A percentile compares a stretch with the other conserved stretches of the same genome.
Evolutionary conservation across 2,329 filamentous ascomycete species (phyloP).

Genomic region (Sporothrix brasiliensis): DNA sequence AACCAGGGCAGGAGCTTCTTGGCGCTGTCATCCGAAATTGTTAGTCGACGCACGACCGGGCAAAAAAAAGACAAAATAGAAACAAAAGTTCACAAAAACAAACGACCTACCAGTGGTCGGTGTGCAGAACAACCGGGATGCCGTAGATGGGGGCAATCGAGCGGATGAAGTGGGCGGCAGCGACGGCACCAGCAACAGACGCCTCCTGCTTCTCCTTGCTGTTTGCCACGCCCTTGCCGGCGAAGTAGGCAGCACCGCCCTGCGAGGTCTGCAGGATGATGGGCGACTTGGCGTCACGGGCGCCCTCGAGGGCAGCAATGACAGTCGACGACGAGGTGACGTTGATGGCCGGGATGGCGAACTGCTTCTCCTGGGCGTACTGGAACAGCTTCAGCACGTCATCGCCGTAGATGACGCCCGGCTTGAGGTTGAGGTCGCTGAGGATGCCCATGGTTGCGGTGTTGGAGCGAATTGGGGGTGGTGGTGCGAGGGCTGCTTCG

Average conservation of each 20-base stretch:
- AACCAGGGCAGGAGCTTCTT: conserved; percentile 99
- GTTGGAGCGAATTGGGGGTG: background rate
- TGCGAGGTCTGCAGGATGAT: conserved; percentile 93
- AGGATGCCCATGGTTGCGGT: conserved; percentile 41
- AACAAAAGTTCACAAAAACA: background rate
- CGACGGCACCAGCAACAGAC: conserved; percentile 84
- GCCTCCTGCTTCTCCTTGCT: conserved; percentile 83
- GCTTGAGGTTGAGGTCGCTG: conserved; percentile 54
- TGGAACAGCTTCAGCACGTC: conserved; percentile 72
- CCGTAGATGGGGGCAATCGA: conserved; percentile 83
- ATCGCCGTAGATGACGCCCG: conserved; percentile 59
- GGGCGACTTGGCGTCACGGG: conserved; percentile 85
- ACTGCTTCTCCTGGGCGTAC: conserved; percentile 84
- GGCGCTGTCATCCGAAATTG: conserved; percentile 62
- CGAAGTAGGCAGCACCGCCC: conserved; percentile 91
- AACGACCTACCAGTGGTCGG: conserved; percentile 68
- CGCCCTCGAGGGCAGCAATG: conserved; percentile 75
- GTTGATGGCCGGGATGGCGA: conserved; percentile 89
- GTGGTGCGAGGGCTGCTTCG: background rate
- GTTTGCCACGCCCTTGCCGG: conserved; percentile 86
- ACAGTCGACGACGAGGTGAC: conserved; percentile 82
- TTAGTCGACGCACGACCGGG: background rate
- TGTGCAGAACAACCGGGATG: conserved; percentile 90
- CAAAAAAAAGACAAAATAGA: background rate
- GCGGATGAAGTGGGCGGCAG: conserved; percentile 92